These are phyloP conservation scores for Xylaria curta DNA, from an alignment of 495 filamentous ascomycete genomes.

Conservation along the genomic window DNA sequence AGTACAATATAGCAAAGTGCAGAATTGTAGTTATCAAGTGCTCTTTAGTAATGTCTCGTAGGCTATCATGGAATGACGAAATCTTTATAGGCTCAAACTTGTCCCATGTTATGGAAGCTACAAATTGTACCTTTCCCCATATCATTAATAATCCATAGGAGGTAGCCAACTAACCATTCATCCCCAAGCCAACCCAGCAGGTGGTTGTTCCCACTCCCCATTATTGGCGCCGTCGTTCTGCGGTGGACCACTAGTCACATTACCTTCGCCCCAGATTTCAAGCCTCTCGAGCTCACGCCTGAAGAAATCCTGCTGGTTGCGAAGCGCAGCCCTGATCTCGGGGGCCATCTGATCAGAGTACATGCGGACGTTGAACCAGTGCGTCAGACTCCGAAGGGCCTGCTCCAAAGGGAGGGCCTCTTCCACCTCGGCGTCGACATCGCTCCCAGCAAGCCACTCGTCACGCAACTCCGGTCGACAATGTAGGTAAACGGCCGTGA, in stretches of 20 bases:
- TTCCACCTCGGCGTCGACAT: constrained; percentile 91
- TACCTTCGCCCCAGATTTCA: constrained; percentile 54
- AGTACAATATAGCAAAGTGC: too few species aligned
- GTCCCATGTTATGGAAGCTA: not conserved
- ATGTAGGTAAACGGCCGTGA: constrained; percentile 93
- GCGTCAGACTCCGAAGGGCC: constrained; percentile 81
- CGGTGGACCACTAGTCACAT: constrained; percentile 24
- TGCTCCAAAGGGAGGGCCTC: constrained; percentile 91
- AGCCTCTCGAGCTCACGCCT: constrained; percentile 85
- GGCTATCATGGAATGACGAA: not conserved
- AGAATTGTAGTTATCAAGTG: too few species aligned
- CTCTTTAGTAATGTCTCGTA: not conserved
- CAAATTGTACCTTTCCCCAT: not conserved
- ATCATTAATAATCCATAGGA: not conserved
- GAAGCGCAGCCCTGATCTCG: constrained; percentile 64
- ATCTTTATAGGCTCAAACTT: not conserved
- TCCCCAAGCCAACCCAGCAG: constrained; percentile 22
- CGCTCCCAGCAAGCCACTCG: constrained; percentile 91
- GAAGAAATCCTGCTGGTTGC: constrained; percentile 90
- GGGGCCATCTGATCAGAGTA: constrained; percentile 84
- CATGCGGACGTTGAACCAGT: constrained; percentile 87
- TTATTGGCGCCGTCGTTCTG: constrained; percentile 41
- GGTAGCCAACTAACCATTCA: constrained; percentile 1
- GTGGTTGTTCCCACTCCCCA: constrained; percentile 41
- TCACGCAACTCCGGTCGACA: constrained; percentile 91